Percentiles rank a stretch among this genome's conserved stretches.
Evolutionary conservation across 2,329 filamentous ascomycete genomes (phyloP).

Genomic region (Aspergillus puulaauensis): DNA sequence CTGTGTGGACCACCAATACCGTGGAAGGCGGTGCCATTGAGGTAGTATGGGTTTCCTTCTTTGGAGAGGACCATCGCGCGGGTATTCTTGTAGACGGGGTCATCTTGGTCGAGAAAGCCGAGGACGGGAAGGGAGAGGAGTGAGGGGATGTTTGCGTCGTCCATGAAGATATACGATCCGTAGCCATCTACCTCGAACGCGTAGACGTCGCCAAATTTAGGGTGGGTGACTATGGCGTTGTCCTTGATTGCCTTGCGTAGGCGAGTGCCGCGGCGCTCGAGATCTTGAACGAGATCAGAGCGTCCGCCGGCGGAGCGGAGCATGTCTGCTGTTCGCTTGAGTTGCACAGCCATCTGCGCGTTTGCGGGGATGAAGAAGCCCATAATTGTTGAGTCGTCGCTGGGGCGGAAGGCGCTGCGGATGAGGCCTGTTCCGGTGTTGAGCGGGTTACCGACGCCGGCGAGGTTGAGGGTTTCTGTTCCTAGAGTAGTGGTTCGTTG

Average conservation of each 20-base stretch:
- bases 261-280: constrained; percentile 58
- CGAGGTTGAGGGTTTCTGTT: constrained; percentile 84
- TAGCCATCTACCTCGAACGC: constrained; percentile 67
- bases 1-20: constrained; percentile 80
- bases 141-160: constrained; percentile 65
- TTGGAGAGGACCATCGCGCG: constrained; percentile 76
- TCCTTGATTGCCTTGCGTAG: constrained; percentile 80
- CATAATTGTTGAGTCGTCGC: constrained; percentile 90
- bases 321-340: constrained; percentile 70
- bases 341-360: constrained; percentile 90
- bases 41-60: constrained; percentile 81
- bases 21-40: constrained; percentile 72
- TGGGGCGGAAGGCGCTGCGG: constrained; percentile 88
- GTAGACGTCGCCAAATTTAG: constrained; percentile 58
- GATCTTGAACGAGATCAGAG: constrained; percentile 46
- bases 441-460: constrained; percentile 86
- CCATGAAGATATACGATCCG: constrained; percentile 62
- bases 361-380: constrained; percentile 95
- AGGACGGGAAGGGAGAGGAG: constrained; percentile 60
- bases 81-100: constrained; percentile 83
- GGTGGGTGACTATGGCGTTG: constrained; percentile 66
- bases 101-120: constrained; percentile 57
- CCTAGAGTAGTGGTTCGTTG: constrained; percentile 75
- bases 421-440: constrained; percentile 81
- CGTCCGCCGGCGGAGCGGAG: constrained; percentile 61